Conservation (phyloP, 768 basidiomycete genomes). For the Agaricus sinodeliciosus region DNA sequence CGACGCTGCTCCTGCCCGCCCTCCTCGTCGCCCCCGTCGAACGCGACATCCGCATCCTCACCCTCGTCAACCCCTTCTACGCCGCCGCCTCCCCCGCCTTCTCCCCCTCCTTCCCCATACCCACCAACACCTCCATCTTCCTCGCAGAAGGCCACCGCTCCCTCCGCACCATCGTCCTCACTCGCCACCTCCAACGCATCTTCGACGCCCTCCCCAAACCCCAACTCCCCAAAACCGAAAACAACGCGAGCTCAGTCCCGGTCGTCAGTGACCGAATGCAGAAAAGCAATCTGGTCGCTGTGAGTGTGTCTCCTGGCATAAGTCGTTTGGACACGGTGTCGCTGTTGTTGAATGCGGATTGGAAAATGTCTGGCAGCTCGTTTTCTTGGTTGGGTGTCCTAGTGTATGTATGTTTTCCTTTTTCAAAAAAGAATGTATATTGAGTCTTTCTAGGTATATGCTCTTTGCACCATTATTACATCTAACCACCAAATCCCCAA, state of each 20-base stretch:
- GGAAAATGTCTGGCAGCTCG: slow-evolving; percentile 14
- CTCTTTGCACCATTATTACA: no score
- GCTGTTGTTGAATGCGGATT: slow-evolving; percentile 43
- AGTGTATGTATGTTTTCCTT: no score
- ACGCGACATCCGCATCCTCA: slow-evolving; percentile 85
- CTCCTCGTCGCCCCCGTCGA: slow-evolving; percentile 81
- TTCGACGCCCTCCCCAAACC: slow-evolving; percentile 61
- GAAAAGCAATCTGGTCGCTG: slow-evolving; percentile 69
- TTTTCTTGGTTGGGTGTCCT: no score
- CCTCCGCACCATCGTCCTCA: slow-evolving; percentile 55
- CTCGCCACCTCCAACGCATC: slow-evolving; percentile 77
- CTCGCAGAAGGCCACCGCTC: slow-evolving; percentile 61
- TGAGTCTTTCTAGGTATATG: no score
- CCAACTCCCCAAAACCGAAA: slow-evolving; percentile 40
- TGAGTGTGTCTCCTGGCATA: slow-evolving; percentile 72
- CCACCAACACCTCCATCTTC: slow-evolving; percentile 30
- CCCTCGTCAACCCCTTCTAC: slow-evolving; percentile 85
- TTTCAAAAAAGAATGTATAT: no score
- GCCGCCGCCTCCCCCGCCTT: slow-evolving; percentile 59
- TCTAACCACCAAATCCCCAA: slow-evolving; percentile 51
- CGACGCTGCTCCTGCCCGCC: slow-evolving; percentile 72
- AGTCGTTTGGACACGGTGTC: slow-evolving; percentile 66
- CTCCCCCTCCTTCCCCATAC: slow-evolving; percentile 11
- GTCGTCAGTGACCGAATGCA: slow-evolving; percentile 31
- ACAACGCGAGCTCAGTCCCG: slow-evolving; percentile 27